Conservation (phyloP, 139 green algal genomes). For the Chlamydomonas sphaeroides region DNA sequence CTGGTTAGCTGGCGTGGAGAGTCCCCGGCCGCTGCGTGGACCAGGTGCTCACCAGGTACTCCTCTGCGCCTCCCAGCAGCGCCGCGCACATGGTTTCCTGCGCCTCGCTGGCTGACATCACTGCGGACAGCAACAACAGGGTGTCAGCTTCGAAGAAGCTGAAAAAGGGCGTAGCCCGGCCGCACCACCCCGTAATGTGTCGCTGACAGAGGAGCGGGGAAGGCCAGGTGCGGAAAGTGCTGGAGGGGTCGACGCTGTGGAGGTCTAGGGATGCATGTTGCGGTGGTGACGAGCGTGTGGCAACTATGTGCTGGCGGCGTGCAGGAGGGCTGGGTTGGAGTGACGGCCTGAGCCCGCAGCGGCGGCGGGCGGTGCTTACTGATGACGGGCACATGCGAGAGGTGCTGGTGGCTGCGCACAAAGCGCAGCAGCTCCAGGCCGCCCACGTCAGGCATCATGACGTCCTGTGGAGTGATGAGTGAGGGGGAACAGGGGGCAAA, state of each 20-base stretch:
- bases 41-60: constrained; percentile 75
- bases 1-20: too few relatives aligned
- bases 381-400: constrained; percentile 85
- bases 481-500: too few relatives aligned
- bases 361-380: constrained; percentile 65
- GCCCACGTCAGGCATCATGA: constrained; percentile 92
- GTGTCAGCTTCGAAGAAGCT: not conserved
- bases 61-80: constrained; percentile 85
- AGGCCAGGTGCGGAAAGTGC: too few relatives aligned
- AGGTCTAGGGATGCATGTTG: not conserved
- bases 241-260: too few relatives aligned
- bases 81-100: constrained; percentile 85
- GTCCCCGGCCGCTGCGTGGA: too few relatives aligned
- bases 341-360: too few relatives aligned
- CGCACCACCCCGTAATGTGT: too few relatives aligned
- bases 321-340: too few relatives aligned
- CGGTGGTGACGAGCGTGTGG: not conserved
- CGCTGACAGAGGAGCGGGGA: too few relatives aligned
- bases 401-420: constrained; percentile 70
- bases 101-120: constrained; percentile 91
- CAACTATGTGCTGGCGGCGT: too few relatives aligned
- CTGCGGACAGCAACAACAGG: constrained; percentile 36
- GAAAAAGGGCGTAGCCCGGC: not conserved
- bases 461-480: too few relatives aligned
- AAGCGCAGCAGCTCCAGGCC: constrained; percentile 84